These are phyloP conservation scores for Monosporozyma solicola DNA, from an alignment of 805 yeast species.

Conservation along the genomic window DNA sequence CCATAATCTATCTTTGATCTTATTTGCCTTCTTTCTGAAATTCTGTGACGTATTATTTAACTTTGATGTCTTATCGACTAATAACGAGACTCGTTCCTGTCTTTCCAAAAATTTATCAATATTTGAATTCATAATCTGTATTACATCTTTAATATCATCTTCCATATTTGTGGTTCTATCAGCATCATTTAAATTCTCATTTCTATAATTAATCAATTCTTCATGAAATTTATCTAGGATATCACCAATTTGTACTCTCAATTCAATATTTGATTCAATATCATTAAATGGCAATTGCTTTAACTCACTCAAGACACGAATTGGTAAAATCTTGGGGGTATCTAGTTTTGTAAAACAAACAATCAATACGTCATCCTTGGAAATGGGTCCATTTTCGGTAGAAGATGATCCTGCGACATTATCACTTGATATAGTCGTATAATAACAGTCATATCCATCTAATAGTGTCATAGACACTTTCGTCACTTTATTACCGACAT, in stretches of 20 bases:
- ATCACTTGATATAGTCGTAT: constrained; percentile 12
- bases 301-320: constrained; percentile 26
- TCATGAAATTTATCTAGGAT: constrained; percentile 25
- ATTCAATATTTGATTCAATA: constrained; percentile 16
- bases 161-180: constrained; percentile 7
- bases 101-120: constrained; percentile 49
- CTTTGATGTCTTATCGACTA: constrained; percentile 73
- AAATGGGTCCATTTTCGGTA: constrained; percentile 5
- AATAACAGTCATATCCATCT: constrained; percentile 30
- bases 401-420: background rate
- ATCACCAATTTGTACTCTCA: constrained; percentile 18
- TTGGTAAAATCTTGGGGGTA: constrained; percentile 27
- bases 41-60: constrained; percentile 57
- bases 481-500: constrained; percentile 28
- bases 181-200: constrained; percentile 6
- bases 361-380: constrained; percentile 9
- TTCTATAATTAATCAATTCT: constrained; percentile 21
- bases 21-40: constrained; percentile 60
- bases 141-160: constrained; percentile 24
- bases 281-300: constrained; percentile 15
- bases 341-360: constrained; percentile 22
- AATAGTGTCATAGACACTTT: constrained; percentile 23
- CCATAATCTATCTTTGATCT: constrained; percentile 62
- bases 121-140: constrained; percentile 32
- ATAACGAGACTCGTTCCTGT: constrained; percentile 63